Evolutionary conservation across 805 yeast species (phyloP).

Genomic region (Tetrapisispora pingtungensis): DNA sequence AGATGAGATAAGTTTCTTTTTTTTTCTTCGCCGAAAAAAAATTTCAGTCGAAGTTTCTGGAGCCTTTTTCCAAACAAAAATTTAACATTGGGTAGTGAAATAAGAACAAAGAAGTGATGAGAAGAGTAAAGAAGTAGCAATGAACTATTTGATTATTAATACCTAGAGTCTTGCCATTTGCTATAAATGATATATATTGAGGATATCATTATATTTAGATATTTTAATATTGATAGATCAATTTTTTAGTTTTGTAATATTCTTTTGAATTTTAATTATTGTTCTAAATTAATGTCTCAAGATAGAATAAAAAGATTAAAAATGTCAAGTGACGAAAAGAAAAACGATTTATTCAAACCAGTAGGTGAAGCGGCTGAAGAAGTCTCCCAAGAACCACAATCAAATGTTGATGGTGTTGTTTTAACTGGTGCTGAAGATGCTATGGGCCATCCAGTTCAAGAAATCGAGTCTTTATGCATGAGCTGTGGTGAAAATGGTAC

Average conservation of each 20-base stretch:
- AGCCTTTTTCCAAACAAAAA: not conserved
- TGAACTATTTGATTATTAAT: not conserved
- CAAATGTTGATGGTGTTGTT: slow-evolving; percentile 34
- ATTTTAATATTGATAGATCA: no score
- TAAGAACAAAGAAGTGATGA: not conserved
- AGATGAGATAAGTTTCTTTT: not conserved
- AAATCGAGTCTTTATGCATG: slow-evolving; percentile 91
- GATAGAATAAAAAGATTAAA: not conserved
- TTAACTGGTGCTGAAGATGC: slow-evolving; percentile 73
- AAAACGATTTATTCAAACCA: slow-evolving; percentile 41
- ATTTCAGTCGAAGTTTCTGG: not conserved
- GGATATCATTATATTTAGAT: no score
- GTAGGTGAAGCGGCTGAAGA: slow-evolving; percentile 53
- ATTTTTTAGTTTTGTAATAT: no score
- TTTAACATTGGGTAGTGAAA: not conserved
- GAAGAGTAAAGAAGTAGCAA: not conserved
- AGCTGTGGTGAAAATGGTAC: slow-evolving; percentile 81
- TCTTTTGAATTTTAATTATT: not conserved
- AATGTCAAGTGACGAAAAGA: slow-evolving; percentile 5
- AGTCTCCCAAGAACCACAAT: slow-evolving; percentile 30
- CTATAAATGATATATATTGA: no score
- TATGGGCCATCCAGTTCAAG: slow-evolving; percentile 91
- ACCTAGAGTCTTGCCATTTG: no score
- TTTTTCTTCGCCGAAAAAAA: not conserved
- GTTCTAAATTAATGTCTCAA: not conserved